A percentile compares a stretch with the other conserved stretches of the same genome.
Evolutionary conservation across 2,329 filamentous ascomycete genomes (phyloP).

Genomic region (Fusarium palustre): DNA sequence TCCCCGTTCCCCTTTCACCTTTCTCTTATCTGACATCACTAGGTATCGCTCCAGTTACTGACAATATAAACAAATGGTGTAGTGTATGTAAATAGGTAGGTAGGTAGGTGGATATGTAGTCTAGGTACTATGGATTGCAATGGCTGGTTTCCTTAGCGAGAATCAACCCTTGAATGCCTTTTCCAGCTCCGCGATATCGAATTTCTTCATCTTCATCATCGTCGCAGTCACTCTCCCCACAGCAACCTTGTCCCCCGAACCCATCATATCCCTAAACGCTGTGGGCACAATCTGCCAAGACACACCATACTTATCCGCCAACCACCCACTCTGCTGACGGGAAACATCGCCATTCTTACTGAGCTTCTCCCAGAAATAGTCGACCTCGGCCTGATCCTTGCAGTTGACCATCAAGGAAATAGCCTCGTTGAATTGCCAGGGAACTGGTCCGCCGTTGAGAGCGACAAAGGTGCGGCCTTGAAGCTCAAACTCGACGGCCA

Average conservation of each 20-base stretch:
- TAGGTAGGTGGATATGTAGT: no score
- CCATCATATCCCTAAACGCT: conserved; percentile 51
- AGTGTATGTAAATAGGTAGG: no score
- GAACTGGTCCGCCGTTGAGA: conserved; percentile 58
- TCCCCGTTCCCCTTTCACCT: not conserved
- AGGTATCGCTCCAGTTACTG: not conserved
- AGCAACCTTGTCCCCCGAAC: conserved; percentile 51
- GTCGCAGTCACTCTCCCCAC: conserved; percentile 48
- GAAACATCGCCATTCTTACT: conserved; percentile 54
- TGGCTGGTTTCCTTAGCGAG: no score
- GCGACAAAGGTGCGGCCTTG: conserved; percentile 55
- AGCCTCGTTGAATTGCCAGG: conserved; percentile 55
- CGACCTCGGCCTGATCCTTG: conserved; percentile 59
- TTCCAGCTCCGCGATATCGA: conserved; percentile 55
- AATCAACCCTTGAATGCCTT: conserved; percentile 48
- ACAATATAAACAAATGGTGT: not conserved
- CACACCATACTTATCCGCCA: conserved; percentile 59
- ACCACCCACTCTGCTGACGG: conserved; percentile 58
- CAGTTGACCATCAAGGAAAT: conserved; percentile 59
- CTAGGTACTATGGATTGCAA: no score
- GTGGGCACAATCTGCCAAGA: conserved; percentile 61
- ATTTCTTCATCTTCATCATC: conserved; percentile 59
- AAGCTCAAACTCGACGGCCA: conserved; percentile 55
- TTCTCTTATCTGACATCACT: not conserved
- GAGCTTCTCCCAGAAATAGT: conserved; percentile 60